Base-by-base conservation (phyloP, 805 yeast species). In the Alloascoidea africana region DNA sequence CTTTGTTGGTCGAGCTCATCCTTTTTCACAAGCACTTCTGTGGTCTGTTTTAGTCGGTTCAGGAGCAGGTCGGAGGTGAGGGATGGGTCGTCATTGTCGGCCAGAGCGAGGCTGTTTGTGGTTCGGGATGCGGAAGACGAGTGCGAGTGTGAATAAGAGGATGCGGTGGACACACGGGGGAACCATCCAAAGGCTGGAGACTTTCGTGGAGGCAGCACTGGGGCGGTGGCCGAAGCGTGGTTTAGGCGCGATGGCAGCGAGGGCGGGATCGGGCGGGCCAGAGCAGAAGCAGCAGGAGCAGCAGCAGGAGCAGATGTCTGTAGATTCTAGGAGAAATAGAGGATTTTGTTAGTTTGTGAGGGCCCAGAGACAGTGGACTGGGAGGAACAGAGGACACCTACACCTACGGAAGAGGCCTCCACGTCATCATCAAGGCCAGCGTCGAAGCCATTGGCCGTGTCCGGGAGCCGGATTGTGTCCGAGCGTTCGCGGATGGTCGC, bases 21-120 rank as follows among this genome's bases (percentile, higher is more conserved):
- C 8, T 23, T 23, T 23, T 23, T 23, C 30, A 23, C n/a, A 8
- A 23, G n/a, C 8, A 8, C 30, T 23, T 23, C 30, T 23, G 30
- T 23, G 30, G 30, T 23, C n/a, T 23, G 30, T 8, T 23, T 23
- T n/a, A 23, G n/a, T 23, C 30, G 8, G n/a, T 23, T 23, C 30
- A 23, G n/a, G 8, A 23, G n/a, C n/a, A 23, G 30, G n/a, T 23
- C 30, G 8, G 30, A 23, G 30, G 30, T 23, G 30, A 23, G 30
- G n/a, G 30, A 8, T 8, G 8, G 30, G n/a, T 23, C 30, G n/a
- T n/a, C n/a, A n/a, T n/a, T n/a, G n/a, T n/a, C n/a, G n/a, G n/a
- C n/a, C 30, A 23, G 8, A 23, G 8, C 30, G n/a, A n/a, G n/a
- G n/a, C n/a, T 23, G 30, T 23, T 23, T n/a, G n/a, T 23, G 8